phyloP scores from a whole-genome alignment of 176 grass and related monocot species.

The Microstegium vimineum region DNA sequence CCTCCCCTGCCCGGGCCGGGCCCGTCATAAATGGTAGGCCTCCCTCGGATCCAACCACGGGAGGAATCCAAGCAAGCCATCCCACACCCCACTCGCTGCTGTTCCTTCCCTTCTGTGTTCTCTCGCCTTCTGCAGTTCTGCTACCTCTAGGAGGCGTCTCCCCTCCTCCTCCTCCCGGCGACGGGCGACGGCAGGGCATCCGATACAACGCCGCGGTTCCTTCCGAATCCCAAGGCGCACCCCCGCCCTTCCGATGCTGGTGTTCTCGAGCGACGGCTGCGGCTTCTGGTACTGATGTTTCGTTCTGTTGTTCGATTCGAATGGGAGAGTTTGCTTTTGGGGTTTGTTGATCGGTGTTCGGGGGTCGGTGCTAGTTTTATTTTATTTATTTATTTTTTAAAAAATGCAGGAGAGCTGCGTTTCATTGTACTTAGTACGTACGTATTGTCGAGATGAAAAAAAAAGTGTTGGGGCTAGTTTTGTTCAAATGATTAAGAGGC shows the following conservation, averaged over 20 bases:
- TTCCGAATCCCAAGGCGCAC: not conserved
- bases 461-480: too few species aligned
- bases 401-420: too few species aligned
- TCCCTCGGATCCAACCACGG: constrained; percentile 34
- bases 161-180: not conserved
- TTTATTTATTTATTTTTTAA: too few species aligned
- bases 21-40: constrained; percentile 14
- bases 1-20: not conserved
- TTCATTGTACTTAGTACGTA: too few species aligned
- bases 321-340: too few species aligned
- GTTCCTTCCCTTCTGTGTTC: not conserved
- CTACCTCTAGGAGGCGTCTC: not conserved
- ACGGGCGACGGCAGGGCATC: not conserved
- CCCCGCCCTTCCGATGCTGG: not conserved
- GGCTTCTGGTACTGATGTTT: too few species aligned
- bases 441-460: too few species aligned
- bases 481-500: not conserved
- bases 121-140: not conserved
- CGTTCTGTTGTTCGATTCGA: too few species aligned
- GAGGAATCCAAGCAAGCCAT: not conserved
- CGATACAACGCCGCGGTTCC: not conserved
- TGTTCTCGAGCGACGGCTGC: not conserved
- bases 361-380: too few species aligned
- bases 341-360: too few species aligned
- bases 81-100: not conserved